These are phyloP conservation scores for Erodium maritimum DNA, from an alignment of 345 rosid genomes.

Conservation along the genomic window DNA sequence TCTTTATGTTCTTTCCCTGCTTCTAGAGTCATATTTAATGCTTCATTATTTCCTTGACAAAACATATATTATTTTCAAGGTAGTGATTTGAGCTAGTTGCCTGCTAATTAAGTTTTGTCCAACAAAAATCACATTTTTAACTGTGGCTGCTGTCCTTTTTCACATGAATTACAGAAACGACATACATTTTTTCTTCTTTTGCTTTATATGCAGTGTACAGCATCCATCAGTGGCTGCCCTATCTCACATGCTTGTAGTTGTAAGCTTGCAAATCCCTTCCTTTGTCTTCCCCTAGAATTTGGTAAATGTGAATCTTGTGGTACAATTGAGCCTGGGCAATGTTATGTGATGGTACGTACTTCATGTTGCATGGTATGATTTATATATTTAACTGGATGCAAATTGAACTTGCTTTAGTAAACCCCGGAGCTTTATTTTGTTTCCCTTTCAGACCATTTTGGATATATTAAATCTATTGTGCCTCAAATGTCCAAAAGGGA, in stretches of 20 bases:
- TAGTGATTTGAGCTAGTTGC: not conserved
- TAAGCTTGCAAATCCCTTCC: conserved; percentile 73
- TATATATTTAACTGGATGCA: no score
- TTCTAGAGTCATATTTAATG: not conserved
- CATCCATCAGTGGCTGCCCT: conserved; percentile 60
- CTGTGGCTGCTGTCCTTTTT: not conserved
- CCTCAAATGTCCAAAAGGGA: no score
- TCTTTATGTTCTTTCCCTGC: not conserved
- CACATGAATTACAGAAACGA: conserved; percentile 1
- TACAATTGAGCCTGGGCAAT: conserved; percentile 62
- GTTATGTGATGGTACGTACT: conserved; percentile 70
- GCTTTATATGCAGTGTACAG: conserved; percentile 33
- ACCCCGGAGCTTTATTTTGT: no score
- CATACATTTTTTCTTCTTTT: conserved; percentile 1
- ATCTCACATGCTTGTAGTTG: conserved; percentile 60
- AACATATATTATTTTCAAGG: not conserved
- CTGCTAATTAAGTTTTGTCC: not conserved
- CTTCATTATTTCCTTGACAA: not conserved
- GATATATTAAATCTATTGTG: no score
- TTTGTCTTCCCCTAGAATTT: conserved; percentile 83
- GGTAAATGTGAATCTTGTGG: conserved; percentile 95
- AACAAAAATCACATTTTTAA: not conserved
- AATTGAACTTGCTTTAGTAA: no score
- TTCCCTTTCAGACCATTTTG: no score
- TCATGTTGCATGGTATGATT: no score